Evolutionary conservation across 2,329 filamentous ascomycete genomes (phyloP).

Genomic region (Claviceps humidiphila): DNA sequence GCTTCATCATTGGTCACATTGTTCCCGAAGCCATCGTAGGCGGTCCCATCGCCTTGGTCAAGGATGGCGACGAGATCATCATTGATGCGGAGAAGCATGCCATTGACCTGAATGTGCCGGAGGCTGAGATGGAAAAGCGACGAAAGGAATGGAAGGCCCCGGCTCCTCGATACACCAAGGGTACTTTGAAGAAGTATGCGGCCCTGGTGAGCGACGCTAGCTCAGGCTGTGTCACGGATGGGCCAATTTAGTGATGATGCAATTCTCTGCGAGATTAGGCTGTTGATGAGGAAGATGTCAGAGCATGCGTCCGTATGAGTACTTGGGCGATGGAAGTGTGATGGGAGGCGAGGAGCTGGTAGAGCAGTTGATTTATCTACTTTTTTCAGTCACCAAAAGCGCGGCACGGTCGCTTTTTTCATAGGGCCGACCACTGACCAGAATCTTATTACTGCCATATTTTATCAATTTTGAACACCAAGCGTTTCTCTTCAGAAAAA

Average conservation of each 20-base stretch:
- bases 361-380: neutral
- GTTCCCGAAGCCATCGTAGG: conserved; percentile 79
- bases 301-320: too few species aligned
- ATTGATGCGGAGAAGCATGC: conserved; percentile 68
- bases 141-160: conserved; percentile 50
- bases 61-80: conserved; percentile 65
- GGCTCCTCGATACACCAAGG: conserved; percentile 42
- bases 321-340: neutral
- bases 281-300: too few species aligned
- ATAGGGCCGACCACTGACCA: neutral
- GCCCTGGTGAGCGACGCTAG: conserved; percentile 44
- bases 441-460: neutral
- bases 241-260: conserved; percentile 11
- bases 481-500: too few species aligned
- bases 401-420: neutral
- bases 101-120: conserved; percentile 53
- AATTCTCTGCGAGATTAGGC: too few species aligned
- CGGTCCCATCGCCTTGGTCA: conserved; percentile 71
- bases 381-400: neutral
- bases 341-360: neutral
- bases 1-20: conserved; percentile 78
- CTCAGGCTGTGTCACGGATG: conserved; percentile 45
- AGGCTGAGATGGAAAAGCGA: conserved; percentile 48
- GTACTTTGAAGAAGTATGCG: conserved; percentile 61
- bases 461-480: too few species aligned